Evolutionary conservation across 2,329 filamentous ascomycete species (phyloP).

Genomic region (Aspergillus hiratsukae): DNA sequence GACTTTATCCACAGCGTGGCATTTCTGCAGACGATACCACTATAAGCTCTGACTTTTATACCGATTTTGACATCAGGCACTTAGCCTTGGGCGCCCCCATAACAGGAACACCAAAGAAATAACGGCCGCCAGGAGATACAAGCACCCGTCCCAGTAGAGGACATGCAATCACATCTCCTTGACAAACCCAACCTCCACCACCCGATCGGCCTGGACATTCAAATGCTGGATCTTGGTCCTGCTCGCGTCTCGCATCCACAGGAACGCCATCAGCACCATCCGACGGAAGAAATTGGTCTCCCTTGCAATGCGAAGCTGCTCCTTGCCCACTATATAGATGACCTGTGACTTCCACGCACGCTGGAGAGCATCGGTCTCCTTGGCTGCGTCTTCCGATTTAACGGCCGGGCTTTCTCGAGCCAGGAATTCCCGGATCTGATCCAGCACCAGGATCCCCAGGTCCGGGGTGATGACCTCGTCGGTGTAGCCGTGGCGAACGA

Average conservation of each 20-base stretch:
- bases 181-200: constrained; percentile 41
- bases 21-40: too few relatives aligned
- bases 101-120: too few relatives aligned
- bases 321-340: constrained; percentile 46
- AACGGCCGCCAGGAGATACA: too few relatives aligned
- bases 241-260: constrained; percentile 38
- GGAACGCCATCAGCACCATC: constrained; percentile 28
- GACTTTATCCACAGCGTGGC: too few relatives aligned
- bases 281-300: constrained; percentile 24
- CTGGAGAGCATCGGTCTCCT: constrained; percentile 34
- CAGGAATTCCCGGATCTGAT: constrained; percentile 54
- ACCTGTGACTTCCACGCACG: constrained; percentile 45
- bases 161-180: constrained; percentile 23
- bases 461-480: constrained; percentile 66
- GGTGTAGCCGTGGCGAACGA: constrained; percentile 68
- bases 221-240: constrained; percentile 36
- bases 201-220: constrained; percentile 32
- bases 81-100: too few relatives aligned
- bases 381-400: not conserved
- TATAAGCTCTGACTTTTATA: too few relatives aligned
- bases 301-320: constrained; percentile 33
- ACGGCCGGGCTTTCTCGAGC: constrained; percentile 20
- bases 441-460: constrained; percentile 56
- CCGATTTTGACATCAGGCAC: too few relatives aligned
- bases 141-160: too few relatives aligned